These are phyloP conservation scores for Pseudogymnoascus sp. DNA, from an alignment of 2,329 filamentous ascomycete species.

Conservation along the genomic window DNA sequence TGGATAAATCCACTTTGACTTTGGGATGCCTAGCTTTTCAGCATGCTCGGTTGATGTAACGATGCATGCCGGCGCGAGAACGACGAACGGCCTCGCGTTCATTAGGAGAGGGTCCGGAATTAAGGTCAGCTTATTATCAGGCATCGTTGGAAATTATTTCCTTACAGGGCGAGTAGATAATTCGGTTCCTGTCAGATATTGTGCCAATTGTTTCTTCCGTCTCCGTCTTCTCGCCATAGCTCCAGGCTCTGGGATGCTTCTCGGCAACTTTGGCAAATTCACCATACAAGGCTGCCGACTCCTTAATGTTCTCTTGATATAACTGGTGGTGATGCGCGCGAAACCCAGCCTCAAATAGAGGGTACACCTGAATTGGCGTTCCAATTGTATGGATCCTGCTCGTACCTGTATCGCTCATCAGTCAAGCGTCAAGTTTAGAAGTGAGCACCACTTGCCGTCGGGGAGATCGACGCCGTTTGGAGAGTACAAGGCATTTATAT, in stretches of 20 bases:
- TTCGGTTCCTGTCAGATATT: conserved; percentile 51
- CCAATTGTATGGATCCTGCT: conserved; percentile 53
- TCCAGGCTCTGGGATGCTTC: conserved; percentile 51
- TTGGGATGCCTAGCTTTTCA: conserved; percentile 44
- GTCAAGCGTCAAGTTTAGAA: background rate
- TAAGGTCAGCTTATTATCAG: conserved; percentile 15
- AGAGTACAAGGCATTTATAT: conserved; percentile 43
- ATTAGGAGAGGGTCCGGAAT: conserved; percentile 56
- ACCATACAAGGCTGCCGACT: conserved; percentile 54
- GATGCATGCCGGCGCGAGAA: conserved; percentile 54
- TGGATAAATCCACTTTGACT: conserved; percentile 56
- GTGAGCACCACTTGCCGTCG: conserved; percentile 30
- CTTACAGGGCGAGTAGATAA: conserved; percentile 63
- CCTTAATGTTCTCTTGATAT: conserved; percentile 47
- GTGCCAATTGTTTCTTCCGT: conserved; percentile 46
- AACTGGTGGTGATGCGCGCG: conserved; percentile 50
- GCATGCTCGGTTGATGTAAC: conserved; percentile 53
- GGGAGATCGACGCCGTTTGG: conserved; percentile 40
- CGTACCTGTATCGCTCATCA: conserved; percentile 36
- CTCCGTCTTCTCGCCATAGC: conserved; percentile 38
- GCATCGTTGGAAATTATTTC: conserved; percentile 7
- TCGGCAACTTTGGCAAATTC: conserved; percentile 53
- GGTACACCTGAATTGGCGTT: conserved; percentile 60
- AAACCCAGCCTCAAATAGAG: conserved; percentile 59
- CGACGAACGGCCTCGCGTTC: conserved; percentile 67